These are phyloP conservation scores for Kalmusia sp. DNA, from an alignment of 2,329 filamentous ascomycete species.

Conservation along the genomic window DNA sequence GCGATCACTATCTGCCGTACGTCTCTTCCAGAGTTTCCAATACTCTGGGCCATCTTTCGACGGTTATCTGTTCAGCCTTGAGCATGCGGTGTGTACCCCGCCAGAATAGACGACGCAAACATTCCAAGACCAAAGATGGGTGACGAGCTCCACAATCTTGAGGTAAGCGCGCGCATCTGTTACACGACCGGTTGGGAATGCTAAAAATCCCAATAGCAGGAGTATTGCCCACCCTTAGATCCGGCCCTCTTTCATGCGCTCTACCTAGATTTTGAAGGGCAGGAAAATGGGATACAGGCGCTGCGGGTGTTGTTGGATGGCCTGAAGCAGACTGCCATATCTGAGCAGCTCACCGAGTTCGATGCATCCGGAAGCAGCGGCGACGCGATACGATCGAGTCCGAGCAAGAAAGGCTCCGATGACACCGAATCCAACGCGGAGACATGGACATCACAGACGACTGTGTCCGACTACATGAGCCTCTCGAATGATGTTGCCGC, in stretches of 20 bases:
- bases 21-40: neutral
- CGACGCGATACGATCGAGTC: conserved; percentile 24
- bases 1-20: neutral
- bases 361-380: conserved; percentile 76
- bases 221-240: conserved; percentile 78
- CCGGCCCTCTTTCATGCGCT: conserved; percentile 80
- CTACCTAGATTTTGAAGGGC: conserved; percentile 73
- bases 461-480: conserved; percentile 59
- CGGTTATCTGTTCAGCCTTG: conserved; percentile 10
- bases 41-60: neutral
- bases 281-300: conserved; percentile 56
- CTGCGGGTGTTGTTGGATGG: conserved; percentile 68
- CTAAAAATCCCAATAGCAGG: conserved; percentile 58
- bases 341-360: conserved; percentile 77
- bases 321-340: conserved; percentile 68
- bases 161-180: conserved; percentile 28
- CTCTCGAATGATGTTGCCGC: conserved; percentile 55
- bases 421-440: conserved; percentile 45
- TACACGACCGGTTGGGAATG: conserved; percentile 12
- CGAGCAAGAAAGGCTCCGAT: conserved; percentile 23
- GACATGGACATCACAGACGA: conserved; percentile 50
- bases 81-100: conserved; percentile 34
- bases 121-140: conserved; percentile 41
- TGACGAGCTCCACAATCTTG: conserved; percentile 42
- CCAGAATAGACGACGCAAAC: conserved; percentile 26